Percentiles rank a stretch among this genome's conserved stretches.
Evolutionary conservation across 306 rosid species (phyloP).

Genomic region (Sesbania bispinosa): DNA sequence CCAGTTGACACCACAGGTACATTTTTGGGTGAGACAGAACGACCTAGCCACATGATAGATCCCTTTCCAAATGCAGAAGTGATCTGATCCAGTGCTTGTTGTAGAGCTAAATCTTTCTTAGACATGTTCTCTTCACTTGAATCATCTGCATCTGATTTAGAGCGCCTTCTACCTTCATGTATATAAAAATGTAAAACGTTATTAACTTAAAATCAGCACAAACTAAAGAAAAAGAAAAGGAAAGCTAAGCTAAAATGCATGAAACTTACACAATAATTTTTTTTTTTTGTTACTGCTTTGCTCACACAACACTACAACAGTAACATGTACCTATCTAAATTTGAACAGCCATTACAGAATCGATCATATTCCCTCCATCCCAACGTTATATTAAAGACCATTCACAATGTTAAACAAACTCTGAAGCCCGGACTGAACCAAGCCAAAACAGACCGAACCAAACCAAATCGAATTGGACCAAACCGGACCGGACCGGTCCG

Average conservation of each 20-base stretch:
- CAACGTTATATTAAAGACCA: background rate
- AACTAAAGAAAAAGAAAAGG: background rate
- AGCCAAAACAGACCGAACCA: too few relatives aligned
- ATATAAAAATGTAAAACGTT: background rate
- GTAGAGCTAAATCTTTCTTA: conserved; percentile 80
- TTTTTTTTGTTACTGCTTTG: background rate
- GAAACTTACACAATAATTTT: background rate
- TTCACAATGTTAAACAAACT: too few relatives aligned
- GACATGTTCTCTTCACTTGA: conserved; percentile 66
- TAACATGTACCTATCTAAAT: background rate
- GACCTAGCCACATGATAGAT: conserved; percentile 98
- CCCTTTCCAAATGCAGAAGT: conserved; percentile 86
- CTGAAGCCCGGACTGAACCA: too few relatives aligned
- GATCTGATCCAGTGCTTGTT: conserved; percentile 94
- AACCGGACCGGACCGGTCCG: too few relatives aligned
- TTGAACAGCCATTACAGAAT: background rate
- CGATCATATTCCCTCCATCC: background rate
- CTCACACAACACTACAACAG: background rate
- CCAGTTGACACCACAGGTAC: conserved; percentile 87
- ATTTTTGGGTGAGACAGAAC: conserved; percentile 42
- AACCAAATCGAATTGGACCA: too few relatives aligned
- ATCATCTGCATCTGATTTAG: conserved; percentile 73
- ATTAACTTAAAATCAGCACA: background rate
- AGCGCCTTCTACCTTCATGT: conserved; percentile 48
- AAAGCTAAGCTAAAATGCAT: background rate